Conservation (phyloP, 768 basidiomycete genomes). For the Tylopilus sp. region DNA sequence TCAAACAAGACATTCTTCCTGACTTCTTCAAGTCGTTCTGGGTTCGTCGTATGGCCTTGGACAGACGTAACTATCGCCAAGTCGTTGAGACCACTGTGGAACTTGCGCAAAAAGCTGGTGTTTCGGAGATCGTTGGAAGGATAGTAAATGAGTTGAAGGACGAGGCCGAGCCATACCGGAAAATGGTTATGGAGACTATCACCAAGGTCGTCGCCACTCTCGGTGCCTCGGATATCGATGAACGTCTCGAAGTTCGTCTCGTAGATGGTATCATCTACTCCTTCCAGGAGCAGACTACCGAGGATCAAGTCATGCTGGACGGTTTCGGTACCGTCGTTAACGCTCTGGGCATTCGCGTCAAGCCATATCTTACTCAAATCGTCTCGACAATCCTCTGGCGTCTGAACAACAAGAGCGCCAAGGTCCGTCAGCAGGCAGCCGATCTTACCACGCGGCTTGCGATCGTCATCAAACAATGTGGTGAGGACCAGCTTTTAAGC, state of each 20-base stretch:
- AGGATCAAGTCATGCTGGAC: constrained; percentile 99
- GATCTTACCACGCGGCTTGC: constrained; percentile 95
- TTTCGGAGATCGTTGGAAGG: constrained; percentile 90
- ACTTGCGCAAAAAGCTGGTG: constrained; percentile 94
- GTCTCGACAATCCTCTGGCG: constrained; percentile 99
- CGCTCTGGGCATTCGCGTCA: constrained; percentile 93
- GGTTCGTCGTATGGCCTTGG: constrained; percentile 97
- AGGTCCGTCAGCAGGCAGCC: constrained; percentile 99
- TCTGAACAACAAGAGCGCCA: constrained; percentile 98
- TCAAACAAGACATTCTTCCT: constrained; percentile 95
- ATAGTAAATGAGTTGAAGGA: constrained; percentile 64
- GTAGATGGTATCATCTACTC: constrained; percentile 99
- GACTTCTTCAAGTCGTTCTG: constrained; percentile 99
- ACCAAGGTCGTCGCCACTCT: constrained; percentile 92
- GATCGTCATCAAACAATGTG: constrained; percentile 97
- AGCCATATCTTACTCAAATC: constrained; percentile 97
- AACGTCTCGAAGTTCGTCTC: constrained; percentile 88
- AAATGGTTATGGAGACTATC: constrained; percentile 99
- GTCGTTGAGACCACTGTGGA: constrained; percentile 99
- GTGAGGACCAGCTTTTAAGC: constrained; percentile 92
- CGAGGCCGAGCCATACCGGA: constrained; percentile 76
- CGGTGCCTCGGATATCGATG: constrained; percentile 97
- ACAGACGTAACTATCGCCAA: constrained; percentile 92
- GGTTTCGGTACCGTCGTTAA: constrained; percentile 98
- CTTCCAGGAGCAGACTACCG: constrained; percentile 99